A percentile compares a stretch with the other conserved stretches of the same genome.
Conservation (phyloP, 1,139 yeast genomes). For the Kurtzmaniella quercitrusa region DNA sequence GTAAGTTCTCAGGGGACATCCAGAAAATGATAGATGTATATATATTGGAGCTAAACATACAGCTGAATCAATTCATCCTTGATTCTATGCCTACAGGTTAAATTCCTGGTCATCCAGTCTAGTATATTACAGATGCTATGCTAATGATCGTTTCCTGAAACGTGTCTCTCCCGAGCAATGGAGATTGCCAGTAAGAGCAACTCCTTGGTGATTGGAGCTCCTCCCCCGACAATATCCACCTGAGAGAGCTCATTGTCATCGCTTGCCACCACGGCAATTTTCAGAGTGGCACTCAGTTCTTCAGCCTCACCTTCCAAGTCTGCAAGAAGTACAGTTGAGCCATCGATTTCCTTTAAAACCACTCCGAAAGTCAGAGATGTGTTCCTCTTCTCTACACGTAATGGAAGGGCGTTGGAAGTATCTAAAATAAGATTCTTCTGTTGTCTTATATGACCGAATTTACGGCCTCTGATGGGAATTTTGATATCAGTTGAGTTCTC, state of each 20-base stretch:
- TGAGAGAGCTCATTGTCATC: conserved; percentile 19
- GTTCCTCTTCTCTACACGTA: conserved; percentile 15
- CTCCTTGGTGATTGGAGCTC: conserved; percentile 41
- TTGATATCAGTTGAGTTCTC: conserved; percentile 50
- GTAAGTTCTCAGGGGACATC: too few species aligned
- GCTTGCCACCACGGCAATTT: conserved; percentile 34
- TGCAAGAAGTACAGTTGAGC: conserved; percentile 45
- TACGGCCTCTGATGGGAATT: conserved; percentile 49
- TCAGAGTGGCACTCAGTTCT: conserved; percentile 46
- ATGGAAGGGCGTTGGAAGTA: conserved; percentile 10
- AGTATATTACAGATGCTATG: not conserved
- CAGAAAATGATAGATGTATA: too few species aligned
- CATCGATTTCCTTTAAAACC: conserved; percentile 35
- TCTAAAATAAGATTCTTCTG: conserved; percentile 29
- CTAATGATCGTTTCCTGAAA: not conserved
- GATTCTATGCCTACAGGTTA: too few species aligned
- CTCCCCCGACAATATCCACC: conserved; percentile 38
- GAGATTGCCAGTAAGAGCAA: conserved; percentile 42
- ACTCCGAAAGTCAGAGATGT: conserved; percentile 67
- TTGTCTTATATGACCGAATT: conserved; percentile 43
- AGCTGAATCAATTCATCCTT: too few species aligned
- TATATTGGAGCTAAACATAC: too few species aligned
- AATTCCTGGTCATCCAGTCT: not conserved
- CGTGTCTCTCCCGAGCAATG: conserved; percentile 32
- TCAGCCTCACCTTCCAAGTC: conserved; percentile 83